Conservation (phyloP, 495 filamentous ascomycete genomes). For the Collariella sp. region DNA sequence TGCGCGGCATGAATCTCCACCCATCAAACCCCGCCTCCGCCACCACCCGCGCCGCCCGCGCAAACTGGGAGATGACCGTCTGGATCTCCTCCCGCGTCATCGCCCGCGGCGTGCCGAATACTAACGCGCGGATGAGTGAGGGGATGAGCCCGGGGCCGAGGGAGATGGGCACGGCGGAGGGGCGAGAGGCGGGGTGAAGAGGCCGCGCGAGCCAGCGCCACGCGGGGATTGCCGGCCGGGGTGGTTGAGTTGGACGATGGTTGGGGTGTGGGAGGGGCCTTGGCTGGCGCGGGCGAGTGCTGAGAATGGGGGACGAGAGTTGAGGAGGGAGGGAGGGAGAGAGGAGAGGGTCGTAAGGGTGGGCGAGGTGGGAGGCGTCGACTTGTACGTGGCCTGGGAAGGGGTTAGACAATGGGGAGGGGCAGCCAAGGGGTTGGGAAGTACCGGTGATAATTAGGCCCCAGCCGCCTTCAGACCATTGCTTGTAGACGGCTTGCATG, state of each 20-base stretch:
- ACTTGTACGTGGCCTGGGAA: slow-evolving; percentile 43
- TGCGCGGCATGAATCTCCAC: slow-evolving; percentile 69
- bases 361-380: slow-evolving; percentile 44
- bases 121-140: slow-evolving; percentile 47
- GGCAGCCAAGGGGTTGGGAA: background rate
- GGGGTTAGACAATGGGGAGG: background rate
- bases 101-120: slow-evolving; percentile 48
- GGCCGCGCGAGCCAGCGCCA: slow-evolving; percentile 35
- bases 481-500: slow-evolving; percentile 45
- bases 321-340: slow-evolving; percentile 21
- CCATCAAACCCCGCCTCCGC: slow-evolving; percentile 64
- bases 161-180: slow-evolving; percentile 37
- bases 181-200: slow-evolving; percentile 42
- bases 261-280: slow-evolving; percentile 28
- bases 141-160: slow-evolving; percentile 33
- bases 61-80: slow-evolving; percentile 45
- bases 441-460: slow-evolving; percentile 33
- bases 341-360: slow-evolving; percentile 36
- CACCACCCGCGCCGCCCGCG: slow-evolving; percentile 48
- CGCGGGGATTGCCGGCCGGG: slow-evolving; percentile 49
- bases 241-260: slow-evolving; percentile 51
- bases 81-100: slow-evolving; percentile 50
- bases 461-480: slow-evolving; percentile 45
- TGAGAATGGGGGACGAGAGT: slow-evolving; percentile 35
- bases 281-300: slow-evolving; percentile 39